Conservation (phyloP, 2,329 filamentous ascomycete species). For the Xylogone sp. region DNA sequence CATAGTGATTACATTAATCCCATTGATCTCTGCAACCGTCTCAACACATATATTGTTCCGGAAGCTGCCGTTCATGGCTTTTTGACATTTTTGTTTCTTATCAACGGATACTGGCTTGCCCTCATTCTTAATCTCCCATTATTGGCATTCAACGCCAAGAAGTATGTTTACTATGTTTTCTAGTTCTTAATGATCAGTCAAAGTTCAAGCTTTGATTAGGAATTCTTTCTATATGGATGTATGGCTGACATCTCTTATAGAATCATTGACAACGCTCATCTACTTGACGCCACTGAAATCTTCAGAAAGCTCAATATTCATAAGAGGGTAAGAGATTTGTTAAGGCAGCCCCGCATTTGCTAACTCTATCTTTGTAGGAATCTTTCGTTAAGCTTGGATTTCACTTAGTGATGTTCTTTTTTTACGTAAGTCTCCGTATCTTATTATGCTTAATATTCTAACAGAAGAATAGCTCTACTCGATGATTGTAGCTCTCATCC, state of each 20-base stretch:
- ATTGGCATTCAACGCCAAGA: conserved; percentile 92
- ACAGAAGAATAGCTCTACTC: conserved; percentile 61
- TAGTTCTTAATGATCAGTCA: background rate
- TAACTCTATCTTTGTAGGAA: conserved; percentile 55
- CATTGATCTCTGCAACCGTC: conserved; percentile 99
- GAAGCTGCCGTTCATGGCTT: conserved; percentile 97
- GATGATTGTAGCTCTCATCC: conserved; percentile 76
- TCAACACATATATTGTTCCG: conserved; percentile 99
- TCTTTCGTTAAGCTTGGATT: conserved; percentile 99
- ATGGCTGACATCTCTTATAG: conserved; percentile 47
- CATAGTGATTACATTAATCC: conserved; percentile 98
- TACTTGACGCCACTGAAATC: conserved; percentile 96
- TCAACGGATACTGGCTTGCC: conserved; percentile 98
- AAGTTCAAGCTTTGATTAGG: too few relatives aligned
- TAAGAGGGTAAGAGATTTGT: conserved; percentile 71
- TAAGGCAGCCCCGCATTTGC: conserved; percentile 5
- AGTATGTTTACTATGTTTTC: conserved; percentile 67
- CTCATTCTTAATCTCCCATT: conserved; percentile 89
- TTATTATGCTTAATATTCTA: background rate
- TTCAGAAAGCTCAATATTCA: conserved; percentile 99
- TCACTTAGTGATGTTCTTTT: conserved; percentile 99
- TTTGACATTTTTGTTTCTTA: conserved; percentile 89
- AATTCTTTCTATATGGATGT: background rate
- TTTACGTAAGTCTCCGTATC: conserved; percentile 54
- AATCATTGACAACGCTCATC: conserved; percentile 94